Evolutionary conservation across 2,329 filamentous ascomycete species (phyloP), one percentile per base, ranked within the genome.

Genomic region (Fusarium torreyae): DNA sequence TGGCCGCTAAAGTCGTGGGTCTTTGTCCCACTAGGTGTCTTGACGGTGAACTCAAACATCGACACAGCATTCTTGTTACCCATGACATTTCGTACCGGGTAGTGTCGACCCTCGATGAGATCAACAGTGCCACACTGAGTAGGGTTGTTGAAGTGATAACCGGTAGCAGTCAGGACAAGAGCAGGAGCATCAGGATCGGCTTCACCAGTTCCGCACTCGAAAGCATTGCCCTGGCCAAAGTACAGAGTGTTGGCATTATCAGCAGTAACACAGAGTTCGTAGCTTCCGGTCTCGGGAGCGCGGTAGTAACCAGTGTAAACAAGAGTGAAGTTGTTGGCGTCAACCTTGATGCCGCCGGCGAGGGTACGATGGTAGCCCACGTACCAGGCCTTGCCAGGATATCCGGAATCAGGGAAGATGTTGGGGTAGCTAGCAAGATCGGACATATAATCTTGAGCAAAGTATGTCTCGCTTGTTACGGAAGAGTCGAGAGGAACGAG

Each of bases 301-400:
- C 40, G 53, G 44, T 65, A 68, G 46, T 69, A 74, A 2, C 71
- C 71, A 1, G 62, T 24, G 44, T 73, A 73, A 1, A 74, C 70
- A 14, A 74, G 55, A 1, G 71, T 74, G 51, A 72, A 74, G 67
- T 67, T 74, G 60, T 73, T 73, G 52, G 40, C 71, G 42, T 74
- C 68, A 1, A 74, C 66, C 11, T 38, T 46, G 43, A 74, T 66
- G 2, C 69, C 68, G 28, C 68, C 67, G 4, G 33, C 53, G 18
- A 56, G 24, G 31, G 45, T 56, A 0, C 53, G 53, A 11, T 51
- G 33, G 18, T 56, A 56, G 2, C 53, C 53, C 1, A 51, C 0
- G 13, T 51, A 56, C 33, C 34, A 56, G 1, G 53, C 44, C 15
- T 51, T 39, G 14, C 44, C 24, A 1, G 44, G 24, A 18, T 40